These are phyloP conservation scores for Leishmania mexicana DNA, from an alignment of 208 protist genomes.

Conservation along the genomic window DNA sequence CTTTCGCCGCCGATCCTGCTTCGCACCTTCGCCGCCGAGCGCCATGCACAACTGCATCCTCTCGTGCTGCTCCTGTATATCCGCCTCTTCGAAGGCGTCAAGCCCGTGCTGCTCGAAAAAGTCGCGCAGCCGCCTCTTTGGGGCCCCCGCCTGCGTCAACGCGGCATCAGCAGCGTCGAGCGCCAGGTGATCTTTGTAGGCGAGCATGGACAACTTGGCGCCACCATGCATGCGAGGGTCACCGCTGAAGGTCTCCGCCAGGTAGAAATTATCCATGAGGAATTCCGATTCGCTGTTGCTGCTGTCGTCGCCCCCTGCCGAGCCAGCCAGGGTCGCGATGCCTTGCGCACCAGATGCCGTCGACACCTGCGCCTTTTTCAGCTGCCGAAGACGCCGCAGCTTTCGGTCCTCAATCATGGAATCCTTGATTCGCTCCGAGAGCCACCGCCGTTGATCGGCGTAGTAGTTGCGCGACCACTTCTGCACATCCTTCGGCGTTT, in stretches of 20 bases:
- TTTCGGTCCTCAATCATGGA: slow-evolving; percentile 51
- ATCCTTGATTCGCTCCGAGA: slow-evolving; percentile 53
- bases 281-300: slow-evolving; percentile 26
- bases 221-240: not conserved
- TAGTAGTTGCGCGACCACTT: slow-evolving; percentile 76
- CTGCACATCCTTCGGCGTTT: slow-evolving; percentile 48
- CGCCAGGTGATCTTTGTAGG: slow-evolving; percentile 12
- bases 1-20: not conserved
- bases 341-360: not conserved
- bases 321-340: not conserved
- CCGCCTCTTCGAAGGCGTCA: slow-evolving; percentile 44
- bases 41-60: not conserved
- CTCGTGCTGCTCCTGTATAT: slow-evolving; percentile 8
- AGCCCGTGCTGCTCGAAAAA: slow-evolving; percentile 76
- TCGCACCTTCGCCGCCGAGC: slow-evolving; percentile 1
- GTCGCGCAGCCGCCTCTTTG: slow-evolving; percentile 41
- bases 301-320: slow-evolving; percentile 21
- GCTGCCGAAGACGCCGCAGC: slow-evolving; percentile 18
- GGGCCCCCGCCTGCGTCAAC: slow-evolving; percentile 20
- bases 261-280: slow-evolving; percentile 1
- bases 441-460: slow-evolving; percentile 59
- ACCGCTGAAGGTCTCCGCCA: slow-evolving; percentile 8
- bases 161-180: slow-evolving; percentile 12
- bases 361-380: slow-evolving; percentile 1
- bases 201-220: not conserved